Percentiles rank a stretch among this genome's conserved stretches.
Conservation (phyloP, 2,329 filamentous ascomycete species). For the Hypoxylon sp. region DNA sequence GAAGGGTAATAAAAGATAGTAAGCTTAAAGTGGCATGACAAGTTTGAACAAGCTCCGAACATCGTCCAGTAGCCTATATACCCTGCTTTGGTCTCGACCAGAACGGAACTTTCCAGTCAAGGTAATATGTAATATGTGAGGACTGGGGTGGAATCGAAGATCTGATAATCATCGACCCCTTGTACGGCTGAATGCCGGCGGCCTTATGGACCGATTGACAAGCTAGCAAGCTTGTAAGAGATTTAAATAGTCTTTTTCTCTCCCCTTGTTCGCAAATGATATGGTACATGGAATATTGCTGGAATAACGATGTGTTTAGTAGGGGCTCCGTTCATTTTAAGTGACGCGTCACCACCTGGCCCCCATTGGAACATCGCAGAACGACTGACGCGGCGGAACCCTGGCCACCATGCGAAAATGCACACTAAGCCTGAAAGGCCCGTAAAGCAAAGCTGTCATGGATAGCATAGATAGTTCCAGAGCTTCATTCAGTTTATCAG, state of each 20-base stretch:
- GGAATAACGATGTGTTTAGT: slow-evolving; percentile 1
- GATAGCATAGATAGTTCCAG: background rate
- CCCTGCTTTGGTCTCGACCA: background rate
- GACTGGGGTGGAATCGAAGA: slow-evolving; percentile 8
- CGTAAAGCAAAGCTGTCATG: background rate
- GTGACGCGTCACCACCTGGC: slow-evolving; percentile 26
- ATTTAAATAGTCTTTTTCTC: slow-evolving; percentile 1
- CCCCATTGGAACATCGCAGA: slow-evolving; percentile 18
- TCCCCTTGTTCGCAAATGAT: background rate
- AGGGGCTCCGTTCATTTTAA: slow-evolving; percentile 3
- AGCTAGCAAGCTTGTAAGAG: background rate
- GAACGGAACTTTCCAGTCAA: background rate
- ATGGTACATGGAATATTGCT: background rate
- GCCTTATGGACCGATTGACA: background rate
- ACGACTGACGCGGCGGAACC: slow-evolving; percentile 22
- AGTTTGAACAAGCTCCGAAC: background rate
- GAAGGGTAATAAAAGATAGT: background rate
- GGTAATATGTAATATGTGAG: background rate
- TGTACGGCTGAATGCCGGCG: slow-evolving; percentile 2
- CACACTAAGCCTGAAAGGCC: background rate
- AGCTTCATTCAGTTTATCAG: background rate
- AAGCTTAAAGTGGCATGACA: background rate
- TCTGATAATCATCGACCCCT: background rate
- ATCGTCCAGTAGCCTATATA: background rate
- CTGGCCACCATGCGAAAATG: slow-evolving; percentile 10